Conservation (phyloP, 345 rosid species). For the Brassica juncea region DNA sequence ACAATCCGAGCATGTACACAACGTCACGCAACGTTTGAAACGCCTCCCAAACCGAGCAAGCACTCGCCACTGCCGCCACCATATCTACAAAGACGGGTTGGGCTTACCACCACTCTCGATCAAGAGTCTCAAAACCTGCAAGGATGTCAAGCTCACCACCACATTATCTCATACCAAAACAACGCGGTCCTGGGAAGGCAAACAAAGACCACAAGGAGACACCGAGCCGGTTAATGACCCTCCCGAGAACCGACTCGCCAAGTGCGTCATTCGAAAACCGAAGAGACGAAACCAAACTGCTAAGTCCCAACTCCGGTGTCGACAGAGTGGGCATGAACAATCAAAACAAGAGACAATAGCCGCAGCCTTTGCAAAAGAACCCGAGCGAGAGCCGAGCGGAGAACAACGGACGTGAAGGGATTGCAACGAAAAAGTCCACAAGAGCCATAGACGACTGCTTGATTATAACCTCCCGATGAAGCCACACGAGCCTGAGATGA, state of each 20-base stretch:
- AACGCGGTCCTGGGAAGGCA: background rate
- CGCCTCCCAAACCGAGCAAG: background rate
- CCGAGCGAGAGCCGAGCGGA: no score
- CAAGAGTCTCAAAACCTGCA: background rate
- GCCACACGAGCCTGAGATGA: background rate
- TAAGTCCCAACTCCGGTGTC: no score
- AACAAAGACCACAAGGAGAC: background rate
- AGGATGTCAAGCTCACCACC: background rate
- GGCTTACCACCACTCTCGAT: background rate
- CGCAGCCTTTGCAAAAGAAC: no score
- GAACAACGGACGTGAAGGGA: no score
- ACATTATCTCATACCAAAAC: background rate
- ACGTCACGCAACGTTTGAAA: background rate
- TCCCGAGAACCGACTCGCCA: no score
- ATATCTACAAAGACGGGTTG: background rate
- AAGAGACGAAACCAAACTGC: no score
- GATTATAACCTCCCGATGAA: background rate
- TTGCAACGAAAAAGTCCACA: background rate
- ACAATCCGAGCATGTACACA: background rate
- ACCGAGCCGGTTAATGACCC: background rate
- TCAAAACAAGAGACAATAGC: no score
- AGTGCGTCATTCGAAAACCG: no score
- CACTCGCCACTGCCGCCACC: background rate
- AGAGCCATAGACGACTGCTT: background rate
- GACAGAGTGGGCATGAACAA: no score